Conservation (phyloP, 768 basidiomycete genomes). For the Terana coerulea region DNA sequence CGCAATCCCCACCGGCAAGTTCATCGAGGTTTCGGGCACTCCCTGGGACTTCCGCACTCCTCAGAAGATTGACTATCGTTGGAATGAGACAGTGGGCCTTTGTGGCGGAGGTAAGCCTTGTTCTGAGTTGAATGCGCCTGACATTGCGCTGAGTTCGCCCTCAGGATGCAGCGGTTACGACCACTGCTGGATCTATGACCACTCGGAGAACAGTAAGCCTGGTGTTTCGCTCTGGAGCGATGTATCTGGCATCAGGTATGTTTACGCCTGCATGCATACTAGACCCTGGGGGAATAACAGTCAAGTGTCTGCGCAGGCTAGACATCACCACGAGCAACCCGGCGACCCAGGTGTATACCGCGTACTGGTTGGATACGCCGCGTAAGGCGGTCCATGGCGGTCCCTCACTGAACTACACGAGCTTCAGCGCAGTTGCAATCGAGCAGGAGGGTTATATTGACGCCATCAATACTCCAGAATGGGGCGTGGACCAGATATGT, state of each 20-base stretch:
- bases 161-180: conserved; percentile 47
- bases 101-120: conserved; percentile 22
- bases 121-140: not conserved
- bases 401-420: conserved; percentile 36
- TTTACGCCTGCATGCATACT: not conserved
- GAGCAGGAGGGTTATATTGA: conserved; percentile 53
- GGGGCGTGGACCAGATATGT: conserved; percentile 52
- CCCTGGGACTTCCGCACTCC: conserved; percentile 40
- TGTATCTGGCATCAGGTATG: conserved; percentile 45
- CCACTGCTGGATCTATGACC: conserved; percentile 47
- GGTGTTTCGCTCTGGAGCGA: conserved; percentile 44
- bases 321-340: conserved; percentile 50
- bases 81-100: conserved; percentile 20
- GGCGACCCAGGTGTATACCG: conserved; percentile 47
- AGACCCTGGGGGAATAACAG: not conserved
- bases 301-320: conserved; percentile 28
- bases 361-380: conserved; percentile 41
- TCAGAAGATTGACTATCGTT: conserved; percentile 21
- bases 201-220: conserved; percentile 23
- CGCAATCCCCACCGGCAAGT: conserved; percentile 36
- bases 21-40: conserved; percentile 27
- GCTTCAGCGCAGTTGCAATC: conserved; percentile 44
- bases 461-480: conserved; percentile 55
- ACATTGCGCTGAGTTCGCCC: not conserved
- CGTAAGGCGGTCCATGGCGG: conserved; percentile 49